A percentile compares a stretch with the other conserved stretches of the same genome.
Evolutionary conservation across 805 yeast genomes (phyloP).

Genomic region (Diddensiella transvaalensis): DNA sequence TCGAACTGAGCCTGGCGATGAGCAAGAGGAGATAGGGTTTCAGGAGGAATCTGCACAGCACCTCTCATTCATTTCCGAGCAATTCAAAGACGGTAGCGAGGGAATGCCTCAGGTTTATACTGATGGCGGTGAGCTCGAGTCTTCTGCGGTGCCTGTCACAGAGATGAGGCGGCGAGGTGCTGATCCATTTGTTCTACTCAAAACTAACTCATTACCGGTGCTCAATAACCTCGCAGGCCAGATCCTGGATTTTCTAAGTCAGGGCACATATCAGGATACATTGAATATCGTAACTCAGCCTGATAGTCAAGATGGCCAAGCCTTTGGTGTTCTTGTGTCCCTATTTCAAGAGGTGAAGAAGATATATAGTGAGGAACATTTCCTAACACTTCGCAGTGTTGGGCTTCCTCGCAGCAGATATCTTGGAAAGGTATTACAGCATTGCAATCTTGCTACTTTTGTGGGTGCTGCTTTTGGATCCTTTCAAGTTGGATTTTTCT

Average conservation of each 20-base stretch:
- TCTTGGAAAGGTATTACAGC: conserved; percentile 63
- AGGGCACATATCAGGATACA: conserved; percentile 72
- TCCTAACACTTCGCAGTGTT: conserved; percentile 41
- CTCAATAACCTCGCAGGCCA: conserved; percentile 82
- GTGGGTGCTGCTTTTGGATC: conserved; percentile 82
- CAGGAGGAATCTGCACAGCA: conserved; percentile 26
- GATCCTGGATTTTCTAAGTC: conserved; percentile 64
- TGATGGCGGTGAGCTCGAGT: not conserved
- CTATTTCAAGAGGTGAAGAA: conserved; percentile 73
- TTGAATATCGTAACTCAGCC: conserved; percentile 63
- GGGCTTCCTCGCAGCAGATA: conserved; percentile 13
- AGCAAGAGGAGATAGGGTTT: conserved; percentile 1
- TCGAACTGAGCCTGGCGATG: not conserved
- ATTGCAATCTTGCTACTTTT: conserved; percentile 85
- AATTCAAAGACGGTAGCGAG: not conserved
- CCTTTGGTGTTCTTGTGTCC: conserved; percentile 64
- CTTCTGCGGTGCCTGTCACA: not conserved
- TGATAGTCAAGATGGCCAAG: conserved; percentile 57
- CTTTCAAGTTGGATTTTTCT: conserved; percentile 81
- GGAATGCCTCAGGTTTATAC: not conserved
- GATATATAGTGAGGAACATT: conserved; percentile 67
- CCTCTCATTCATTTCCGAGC: conserved; percentile 18
- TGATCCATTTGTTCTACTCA: not conserved
- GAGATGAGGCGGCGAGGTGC: not conserved
- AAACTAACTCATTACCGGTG: conserved; percentile 47